These are phyloP conservation scores for Periconia sp. DNA, from an alignment of 2,329 filamentous ascomycete species.

Conservation along the genomic window DNA sequence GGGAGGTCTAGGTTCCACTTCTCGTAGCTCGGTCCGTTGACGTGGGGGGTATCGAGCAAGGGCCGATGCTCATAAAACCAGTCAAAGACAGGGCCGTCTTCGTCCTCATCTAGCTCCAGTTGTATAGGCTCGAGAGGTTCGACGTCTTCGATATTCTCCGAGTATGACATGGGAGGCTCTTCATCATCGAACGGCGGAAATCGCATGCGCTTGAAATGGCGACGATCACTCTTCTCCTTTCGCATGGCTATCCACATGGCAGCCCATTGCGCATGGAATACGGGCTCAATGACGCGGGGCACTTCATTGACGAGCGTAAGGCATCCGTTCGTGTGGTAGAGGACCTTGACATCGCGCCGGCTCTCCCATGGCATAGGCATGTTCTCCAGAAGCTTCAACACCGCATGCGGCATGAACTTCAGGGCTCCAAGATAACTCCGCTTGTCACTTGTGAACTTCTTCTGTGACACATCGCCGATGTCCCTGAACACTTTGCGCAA, in stretches of 20 bases:
- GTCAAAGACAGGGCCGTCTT: constrained; percentile 89
- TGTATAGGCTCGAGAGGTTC: constrained; percentile 97
- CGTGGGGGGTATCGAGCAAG: constrained; percentile 86
- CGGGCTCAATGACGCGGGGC: constrained; percentile 93
- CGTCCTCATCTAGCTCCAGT: constrained; percentile 94
- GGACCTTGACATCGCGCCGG: constrained; percentile 91
- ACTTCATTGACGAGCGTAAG: constrained; percentile 96
- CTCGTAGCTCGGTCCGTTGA: constrained; percentile 97
- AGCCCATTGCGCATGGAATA: constrained; percentile 98
- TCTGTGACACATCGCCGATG: constrained; percentile 98
- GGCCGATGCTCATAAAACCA: constrained; percentile 98
- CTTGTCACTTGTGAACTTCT: constrained; percentile 99
- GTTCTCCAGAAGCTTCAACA: constrained; percentile 95
- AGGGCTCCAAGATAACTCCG: constrained; percentile 94
- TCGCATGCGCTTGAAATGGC: constrained; percentile 98
- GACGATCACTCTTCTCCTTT: constrained; percentile 92
- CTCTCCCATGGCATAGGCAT: constrained; percentile 99
- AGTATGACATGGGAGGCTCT: constrained; percentile 96
- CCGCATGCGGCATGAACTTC: constrained; percentile 99
- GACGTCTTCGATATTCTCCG: constrained; percentile 98
- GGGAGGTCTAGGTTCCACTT: constrained; percentile 90
- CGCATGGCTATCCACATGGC: constrained; percentile 99
- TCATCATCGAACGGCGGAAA: constrained; percentile 99
- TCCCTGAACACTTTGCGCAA: constrained; percentile 97
- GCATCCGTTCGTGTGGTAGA: constrained; percentile 98